Evolutionary conservation across 2,329 filamentous ascomycete genomes (phyloP), one percentile per base, ranked within the genome.

Genomic region (Diaporthe citri): DNA sequence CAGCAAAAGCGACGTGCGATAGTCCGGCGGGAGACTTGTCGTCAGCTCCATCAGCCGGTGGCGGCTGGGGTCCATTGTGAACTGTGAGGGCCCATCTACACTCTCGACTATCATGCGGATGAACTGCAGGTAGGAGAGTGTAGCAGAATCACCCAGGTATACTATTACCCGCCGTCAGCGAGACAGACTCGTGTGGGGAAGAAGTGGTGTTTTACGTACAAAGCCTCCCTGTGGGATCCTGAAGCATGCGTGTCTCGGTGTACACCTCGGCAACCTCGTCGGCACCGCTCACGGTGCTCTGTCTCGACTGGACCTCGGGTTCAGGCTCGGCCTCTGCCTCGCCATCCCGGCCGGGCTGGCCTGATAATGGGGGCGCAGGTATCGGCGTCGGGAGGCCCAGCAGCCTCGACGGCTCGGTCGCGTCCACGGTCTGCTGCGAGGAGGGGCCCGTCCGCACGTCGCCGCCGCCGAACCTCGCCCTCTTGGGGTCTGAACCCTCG

Each of bases 91-190:
- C 0, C 91, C 91, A 25, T 85, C 85, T 41, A 86, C 85, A 12
- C 83, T 88, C 77, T 90, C 88, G 6, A 93, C 90, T 77, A 92
- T 88, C 82, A 89, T 88, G 13, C 91, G 88, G 25, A 93, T 87
- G 59, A 90, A 83, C 73, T 92, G 89, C 4, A 93, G 83, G 78
- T 90, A 92, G 0, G 91, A 90, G 8, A 92, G 83, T 0, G 89
- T 90, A 0, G 90, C 90, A 2, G 91, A 90, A 77, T 92, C 89
- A n/a, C 91, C 91, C 76, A 92, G 85, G 76, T 92, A 92, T 34
- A 91, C 89, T 90, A 43, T 0, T 41, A 28, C 28, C 6, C 28
- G 12, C 2, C 70, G 75, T 80, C 57, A 80, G 79, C 20, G 48
- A 36, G 67, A 25, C 43, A 31, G 10, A 9, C 17, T 46, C 20